Base-by-base conservation (phyloP, 2,329 filamentous ascomycete genomes). In the Diplodia scrobiculata region DNA sequence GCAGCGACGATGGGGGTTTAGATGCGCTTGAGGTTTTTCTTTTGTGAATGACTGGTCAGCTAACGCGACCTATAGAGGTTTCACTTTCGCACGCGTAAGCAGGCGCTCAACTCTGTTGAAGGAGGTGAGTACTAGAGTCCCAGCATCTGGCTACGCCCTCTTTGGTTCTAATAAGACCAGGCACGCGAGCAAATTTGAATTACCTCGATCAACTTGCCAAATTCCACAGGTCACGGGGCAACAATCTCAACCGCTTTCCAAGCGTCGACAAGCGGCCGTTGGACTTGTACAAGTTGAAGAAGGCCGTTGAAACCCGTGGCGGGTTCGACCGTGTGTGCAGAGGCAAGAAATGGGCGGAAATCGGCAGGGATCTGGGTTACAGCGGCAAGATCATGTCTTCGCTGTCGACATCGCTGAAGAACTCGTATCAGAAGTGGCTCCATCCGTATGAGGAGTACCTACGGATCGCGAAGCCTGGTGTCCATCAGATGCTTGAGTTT, bases 361-460 rank as follows among this genome's bases (percentile, higher is more conserved):
- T 99, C 72, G 95, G 95, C 38, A 88, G 95, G 73, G 95, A 98
- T 76, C 81, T 99, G 55, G 95, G 95, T 65, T 99, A 99, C 79
- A 98, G 94, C 75, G 95, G 95, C 75, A 99, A 99, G 82, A 99
- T 99, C 69, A 99, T 99, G 95, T 98, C 94, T 2, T 98, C 95
- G 9, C 82, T 99, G 54, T 99, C 95, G 5, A 99, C 95, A 0
- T 98, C 95, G 5, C 84, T 99, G 50, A 99, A 98, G 77, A 99
- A 99, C 77, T 98, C 95, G 0, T 99, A 96, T 73, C 92, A 97
- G 76, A 89, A 94, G 79, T 99, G 95, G 91, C 87, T 99, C 3
- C 91, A 92, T 74, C 95, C 95, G 0, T 99, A 98, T 72, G 95
- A 99, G 78, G 92, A 98, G 69, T 99, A 97, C 75, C 81, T 99